Base-by-base conservation (phyloP, 2,329 filamentous ascomycete species). In the Ophiostoma montium region DNA sequence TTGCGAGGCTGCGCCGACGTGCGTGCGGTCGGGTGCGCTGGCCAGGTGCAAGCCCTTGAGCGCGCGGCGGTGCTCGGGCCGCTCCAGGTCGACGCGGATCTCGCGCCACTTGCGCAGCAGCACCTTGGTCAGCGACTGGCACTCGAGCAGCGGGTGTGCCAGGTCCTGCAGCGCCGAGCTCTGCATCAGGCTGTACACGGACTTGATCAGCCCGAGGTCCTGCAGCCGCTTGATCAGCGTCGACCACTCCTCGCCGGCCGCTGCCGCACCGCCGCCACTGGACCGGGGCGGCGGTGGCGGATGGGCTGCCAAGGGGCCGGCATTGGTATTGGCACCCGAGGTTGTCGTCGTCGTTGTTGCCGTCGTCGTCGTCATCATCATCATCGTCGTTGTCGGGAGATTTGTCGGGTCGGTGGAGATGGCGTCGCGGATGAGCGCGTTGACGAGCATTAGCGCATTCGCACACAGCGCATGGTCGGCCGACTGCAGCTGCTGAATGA, bases 391-490 rank as follows among this genome's bases (percentile, higher is more conserved):
- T 3, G 35, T 27, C 23, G 10, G 33, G 33, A 4, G 30, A 32
- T 8, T 38, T 3, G 44, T 48, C 9, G 72, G 71, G 47, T 90
- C 86, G 59, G 77, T 81, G 27, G 84, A 84, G 47, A 96, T 80
- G 5, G 88, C 85, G 63, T 98, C 92, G 47, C 92, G 78, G 70
- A 96, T 94, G 43, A 98, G 72, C 1, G 90, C 87, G 63, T 98
- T 98, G 64, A 98, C 86, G 50, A 98, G 72, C 71, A 95, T 92
- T 48, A 98, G 73, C 1, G 92, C 86, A 67, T 95, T 96, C 55
- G 88, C 90, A 67, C 92, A 96, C 30, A 98, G 75, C 3, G 89
- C 86, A 67, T 98, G 92, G 63, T 98, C 92, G 42, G 89, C 90
- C 16, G 88, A 94, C 52, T 89, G 87, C 52, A 98, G 74, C 63